A percentile compares a stretch with the other conserved stretches of the same genome.
These are phyloP conservation scores for Solanum okadae DNA, from an alignment of 257 asterid species.

Conservation along the genomic window DNA sequence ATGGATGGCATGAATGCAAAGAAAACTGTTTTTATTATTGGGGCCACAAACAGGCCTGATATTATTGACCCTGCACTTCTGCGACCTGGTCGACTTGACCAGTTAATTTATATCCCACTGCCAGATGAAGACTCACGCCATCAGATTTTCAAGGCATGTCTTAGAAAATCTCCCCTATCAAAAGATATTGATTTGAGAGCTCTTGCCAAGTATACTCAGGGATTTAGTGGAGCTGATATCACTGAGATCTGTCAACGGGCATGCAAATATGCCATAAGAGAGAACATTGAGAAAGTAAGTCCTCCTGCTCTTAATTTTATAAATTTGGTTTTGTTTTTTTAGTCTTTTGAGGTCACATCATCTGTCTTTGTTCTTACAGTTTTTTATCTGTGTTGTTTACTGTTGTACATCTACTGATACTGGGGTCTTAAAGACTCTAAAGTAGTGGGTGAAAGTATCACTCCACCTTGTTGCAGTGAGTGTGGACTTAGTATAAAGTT, in stretches of 20 bases:
- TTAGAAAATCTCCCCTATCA: conserved; percentile 42
- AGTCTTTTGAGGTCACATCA: background rate
- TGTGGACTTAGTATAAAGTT: background rate
- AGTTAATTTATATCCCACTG: conserved; percentile 46
- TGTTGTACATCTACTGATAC: background rate
- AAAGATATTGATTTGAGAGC: conserved; percentile 42
- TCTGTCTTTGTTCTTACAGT: background rate
- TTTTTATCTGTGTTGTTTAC: background rate
- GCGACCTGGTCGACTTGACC: conserved; percentile 61
- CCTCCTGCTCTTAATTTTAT: background rate
- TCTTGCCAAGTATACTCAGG: conserved; percentile 48
- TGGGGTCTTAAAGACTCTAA: background rate
- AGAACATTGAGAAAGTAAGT: conserved; percentile 48
- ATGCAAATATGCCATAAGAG: conserved; percentile 51
- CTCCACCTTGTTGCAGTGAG: background rate
- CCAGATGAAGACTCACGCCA: conserved; percentile 53
- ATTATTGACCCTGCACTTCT: conserved; percentile 50
- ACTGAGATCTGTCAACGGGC: conserved; percentile 52
- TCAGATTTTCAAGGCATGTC: conserved; percentile 47
- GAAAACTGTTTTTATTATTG: conserved; percentile 51
- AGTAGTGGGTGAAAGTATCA: background rate
- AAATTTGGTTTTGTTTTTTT: background rate
- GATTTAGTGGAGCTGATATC: conserved; percentile 53
- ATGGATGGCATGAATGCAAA: conserved; percentile 60
- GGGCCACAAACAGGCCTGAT: conserved; percentile 58